These are phyloP conservation scores for Clonostachys chloroleuca DNA, from an alignment of 2,329 filamentous ascomycete species.

Conservation along the genomic window DNA sequence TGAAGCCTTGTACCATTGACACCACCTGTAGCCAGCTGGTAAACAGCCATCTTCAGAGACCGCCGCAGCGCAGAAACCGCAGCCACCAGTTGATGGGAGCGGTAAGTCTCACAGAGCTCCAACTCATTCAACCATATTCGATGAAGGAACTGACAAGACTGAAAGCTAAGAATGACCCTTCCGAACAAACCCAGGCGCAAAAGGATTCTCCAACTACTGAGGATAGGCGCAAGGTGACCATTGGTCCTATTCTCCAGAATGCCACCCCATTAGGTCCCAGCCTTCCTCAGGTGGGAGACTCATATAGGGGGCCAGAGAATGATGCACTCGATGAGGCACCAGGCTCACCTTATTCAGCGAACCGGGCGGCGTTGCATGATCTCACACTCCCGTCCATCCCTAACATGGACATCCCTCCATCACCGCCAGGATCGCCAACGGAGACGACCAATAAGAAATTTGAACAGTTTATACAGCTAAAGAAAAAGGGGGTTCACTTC, in stretches of 20 bases:
- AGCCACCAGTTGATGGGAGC: too few species aligned
- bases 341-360: constrained; percentile 63
- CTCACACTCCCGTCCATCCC: constrained; percentile 70
- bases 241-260: neutral
- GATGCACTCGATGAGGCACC: constrained; percentile 15
- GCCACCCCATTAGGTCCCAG: neutral
- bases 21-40: too few species aligned
- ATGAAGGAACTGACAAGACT: too few species aligned
- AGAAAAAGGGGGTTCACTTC: constrained; percentile 73
- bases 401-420: constrained; percentile 70
- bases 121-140: too few species aligned
- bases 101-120: too few species aligned
- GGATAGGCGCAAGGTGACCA: neutral
- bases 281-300: neutral
- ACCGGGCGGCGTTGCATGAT: constrained; percentile 60
- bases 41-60: too few species aligned
- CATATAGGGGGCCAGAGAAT: constrained; percentile 2
- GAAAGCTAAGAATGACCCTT: too few species aligned
- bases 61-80: too few species aligned
- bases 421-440: constrained; percentile 60
- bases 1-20: too few species aligned
- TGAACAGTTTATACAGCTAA: constrained; percentile 70
- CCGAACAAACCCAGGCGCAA: too few species aligned
- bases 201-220: neutral
- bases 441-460: constrained; percentile 60